Evolutionary conservation across 176 grass and related monocot genomes (phyloP).

Genomic region (Oryza australiensis): DNA sequence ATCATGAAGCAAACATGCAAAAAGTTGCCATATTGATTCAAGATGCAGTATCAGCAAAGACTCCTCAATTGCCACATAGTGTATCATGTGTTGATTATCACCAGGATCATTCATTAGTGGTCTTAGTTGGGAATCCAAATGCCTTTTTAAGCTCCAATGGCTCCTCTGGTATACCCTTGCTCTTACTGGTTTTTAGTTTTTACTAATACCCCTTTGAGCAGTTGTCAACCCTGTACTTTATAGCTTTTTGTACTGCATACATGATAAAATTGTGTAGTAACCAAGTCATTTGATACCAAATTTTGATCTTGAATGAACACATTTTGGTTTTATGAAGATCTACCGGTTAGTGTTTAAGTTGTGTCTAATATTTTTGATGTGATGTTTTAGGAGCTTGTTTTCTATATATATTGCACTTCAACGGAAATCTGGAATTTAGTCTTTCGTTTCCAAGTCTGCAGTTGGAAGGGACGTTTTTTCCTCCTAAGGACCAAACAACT

Average conservation of each 20-base stretch:
- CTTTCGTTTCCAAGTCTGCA: conserved; percentile 47
- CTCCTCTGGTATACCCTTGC: conserved; percentile 58
- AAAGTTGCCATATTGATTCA: conserved; percentile 51
- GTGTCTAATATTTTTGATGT: conserved; percentile 45
- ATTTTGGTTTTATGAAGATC: conserved; percentile 2
- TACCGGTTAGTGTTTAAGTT: conserved; percentile 12
- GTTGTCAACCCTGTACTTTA: background rate
- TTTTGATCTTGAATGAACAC: background rate
- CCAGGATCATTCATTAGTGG: conserved; percentile 55
- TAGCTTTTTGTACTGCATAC: background rate
- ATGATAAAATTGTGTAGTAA: conserved; percentile 10
- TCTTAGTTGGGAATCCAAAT: conserved; percentile 65
- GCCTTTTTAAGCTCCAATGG: conserved; percentile 42
- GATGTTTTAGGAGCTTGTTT: conserved; percentile 64
- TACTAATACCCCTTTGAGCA: background rate
- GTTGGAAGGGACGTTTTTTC: conserved; percentile 64
- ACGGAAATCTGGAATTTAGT: conserved; percentile 50
- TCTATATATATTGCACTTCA: conserved; percentile 53
- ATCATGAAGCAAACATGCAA: conserved; percentile 34
- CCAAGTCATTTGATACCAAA: background rate
- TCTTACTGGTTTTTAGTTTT: conserved; percentile 37
- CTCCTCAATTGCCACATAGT: conserved; percentile 61
- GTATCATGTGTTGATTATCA: conserved; percentile 79
- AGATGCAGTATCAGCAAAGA: conserved; percentile 37
- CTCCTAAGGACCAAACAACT: conserved; percentile 49